Evolutionary conservation across 2,329 filamentous ascomycete genomes (phyloP).

Genomic region (Cordyceps cicadae): DNA sequence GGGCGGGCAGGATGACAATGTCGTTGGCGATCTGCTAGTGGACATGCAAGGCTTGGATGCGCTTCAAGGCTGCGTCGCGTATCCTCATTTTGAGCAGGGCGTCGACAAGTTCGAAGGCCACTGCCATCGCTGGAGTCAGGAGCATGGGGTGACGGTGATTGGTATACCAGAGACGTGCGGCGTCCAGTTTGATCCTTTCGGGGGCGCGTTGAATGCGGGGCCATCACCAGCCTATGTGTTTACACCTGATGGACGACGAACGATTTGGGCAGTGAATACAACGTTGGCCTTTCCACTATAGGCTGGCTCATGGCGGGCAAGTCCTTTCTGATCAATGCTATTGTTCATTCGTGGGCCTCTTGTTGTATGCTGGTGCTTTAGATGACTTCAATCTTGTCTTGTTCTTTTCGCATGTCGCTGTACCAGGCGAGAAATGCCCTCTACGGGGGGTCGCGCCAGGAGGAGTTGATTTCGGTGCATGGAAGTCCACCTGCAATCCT

Average conservation of each 20-base stretch:
- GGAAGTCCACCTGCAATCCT: background rate
- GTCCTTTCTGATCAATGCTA: background rate
- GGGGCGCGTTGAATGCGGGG: background rate
- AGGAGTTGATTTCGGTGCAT: background rate
- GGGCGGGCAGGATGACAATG: background rate
- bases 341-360: too few relatives aligned
- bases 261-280: background rate
- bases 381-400: background rate
- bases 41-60: background rate
- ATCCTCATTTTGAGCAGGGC: slow-evolving; percentile 1
- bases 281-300: background rate
- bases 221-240: background rate
- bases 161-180: slow-evolving; percentile 1
- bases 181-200: background rate
- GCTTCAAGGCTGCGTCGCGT: background rate
- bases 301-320: background rate
- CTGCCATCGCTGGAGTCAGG: slow-evolving; percentile 1
- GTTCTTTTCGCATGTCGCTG: background rate
- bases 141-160: background rate
- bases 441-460: background rate
- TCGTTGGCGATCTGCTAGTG: background rate
- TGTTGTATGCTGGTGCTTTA: too few relatives aligned
- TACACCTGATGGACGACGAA: background rate
- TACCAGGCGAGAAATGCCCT: background rate
- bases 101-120: background rate